These are phyloP conservation scores for Metschnikowia shivogae DNA, from an alignment of 805 yeast genomes.

Conservation along the genomic window DNA sequence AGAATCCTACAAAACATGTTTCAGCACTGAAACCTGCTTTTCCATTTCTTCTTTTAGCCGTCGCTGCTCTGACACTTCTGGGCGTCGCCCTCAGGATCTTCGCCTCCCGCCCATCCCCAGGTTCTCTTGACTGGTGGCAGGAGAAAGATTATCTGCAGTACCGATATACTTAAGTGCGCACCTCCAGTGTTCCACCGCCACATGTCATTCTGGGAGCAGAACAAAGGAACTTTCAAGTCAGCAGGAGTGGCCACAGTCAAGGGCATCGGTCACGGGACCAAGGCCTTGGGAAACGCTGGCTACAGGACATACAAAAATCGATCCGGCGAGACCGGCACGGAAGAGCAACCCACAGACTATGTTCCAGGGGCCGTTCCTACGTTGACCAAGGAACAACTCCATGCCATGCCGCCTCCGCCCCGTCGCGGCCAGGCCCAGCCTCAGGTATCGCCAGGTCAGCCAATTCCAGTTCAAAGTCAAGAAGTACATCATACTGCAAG, in stretches of 20 bases:
- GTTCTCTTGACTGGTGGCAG: no score
- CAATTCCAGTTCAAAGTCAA: not conserved
- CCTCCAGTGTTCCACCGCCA: not conserved
- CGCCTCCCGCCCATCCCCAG: no score
- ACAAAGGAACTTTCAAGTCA: slow-evolving; percentile 48
- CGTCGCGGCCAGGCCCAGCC: slow-evolving; percentile 21
- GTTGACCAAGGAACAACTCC: slow-evolving; percentile 23
- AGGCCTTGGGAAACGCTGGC: slow-evolving; percentile 48
- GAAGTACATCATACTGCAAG: not conserved
- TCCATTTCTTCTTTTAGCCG: no score
- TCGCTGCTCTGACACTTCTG: no score
- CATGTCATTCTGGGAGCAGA: slow-evolving; percentile 45
- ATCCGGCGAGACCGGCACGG: slow-evolving; percentile 18
- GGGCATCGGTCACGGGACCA: slow-evolving; percentile 51
- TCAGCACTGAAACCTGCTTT: no score
- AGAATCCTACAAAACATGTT: no score
- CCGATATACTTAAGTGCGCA: not conserved
- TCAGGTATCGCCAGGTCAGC: not conserved
- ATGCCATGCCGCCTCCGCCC: slow-evolving; percentile 44
- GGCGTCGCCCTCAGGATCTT: no score
- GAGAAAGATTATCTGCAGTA: not conserved
- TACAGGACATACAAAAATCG: slow-evolving; percentile 46
- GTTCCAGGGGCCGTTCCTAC: slow-evolving; percentile 12
- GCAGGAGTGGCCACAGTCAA: slow-evolving; percentile 47
- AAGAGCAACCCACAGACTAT: slow-evolving; percentile 12